These are phyloP conservation scores for Coleophoma cylindrospora DNA, from an alignment of 2,329 filamentous ascomycete species.

Conservation along the genomic window DNA sequence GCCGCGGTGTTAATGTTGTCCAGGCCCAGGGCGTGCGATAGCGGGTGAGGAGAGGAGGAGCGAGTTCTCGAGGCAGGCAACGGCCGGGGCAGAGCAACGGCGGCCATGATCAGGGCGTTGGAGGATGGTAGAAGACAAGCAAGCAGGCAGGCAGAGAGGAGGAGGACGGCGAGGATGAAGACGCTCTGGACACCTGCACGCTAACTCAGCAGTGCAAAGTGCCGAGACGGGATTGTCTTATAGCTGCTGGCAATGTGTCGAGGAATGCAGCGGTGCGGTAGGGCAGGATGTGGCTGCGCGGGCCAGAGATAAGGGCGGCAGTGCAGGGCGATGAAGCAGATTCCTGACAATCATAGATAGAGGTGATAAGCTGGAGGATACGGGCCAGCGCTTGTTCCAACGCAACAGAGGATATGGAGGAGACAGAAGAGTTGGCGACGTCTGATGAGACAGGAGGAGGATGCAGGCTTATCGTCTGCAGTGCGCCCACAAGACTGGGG, in stretches of 20 bases:
- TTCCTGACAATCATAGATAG: no score
- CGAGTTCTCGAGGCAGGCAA: conserved; percentile 18
- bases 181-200: neutral
- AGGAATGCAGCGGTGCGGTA: neutral
- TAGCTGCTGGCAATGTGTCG: neutral
- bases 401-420: no score
- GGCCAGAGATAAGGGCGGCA: neutral
- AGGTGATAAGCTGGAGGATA: no score
- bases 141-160: neutral
- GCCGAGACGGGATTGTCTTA: neutral
- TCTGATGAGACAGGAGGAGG: neutral
- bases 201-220: neutral
- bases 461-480: neutral
- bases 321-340: neutral
- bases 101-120: conserved; percentile 19
- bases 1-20: conserved; percentile 43
- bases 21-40: conserved; percentile 47
- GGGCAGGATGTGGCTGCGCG: neutral
- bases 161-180: neutral
- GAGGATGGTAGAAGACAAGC: neutral
- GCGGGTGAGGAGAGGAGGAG: conserved; percentile 38
- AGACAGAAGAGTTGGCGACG: no score
- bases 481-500: neutral
- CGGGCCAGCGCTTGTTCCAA: no score
- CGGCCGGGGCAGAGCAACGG: conserved; percentile 26